Percentiles rank a stretch among this genome's conserved stretches.
phyloP scores from a whole-genome alignment of 1,284 basidiomycete species.

The Taiwanofungus camphoratus region DNA sequence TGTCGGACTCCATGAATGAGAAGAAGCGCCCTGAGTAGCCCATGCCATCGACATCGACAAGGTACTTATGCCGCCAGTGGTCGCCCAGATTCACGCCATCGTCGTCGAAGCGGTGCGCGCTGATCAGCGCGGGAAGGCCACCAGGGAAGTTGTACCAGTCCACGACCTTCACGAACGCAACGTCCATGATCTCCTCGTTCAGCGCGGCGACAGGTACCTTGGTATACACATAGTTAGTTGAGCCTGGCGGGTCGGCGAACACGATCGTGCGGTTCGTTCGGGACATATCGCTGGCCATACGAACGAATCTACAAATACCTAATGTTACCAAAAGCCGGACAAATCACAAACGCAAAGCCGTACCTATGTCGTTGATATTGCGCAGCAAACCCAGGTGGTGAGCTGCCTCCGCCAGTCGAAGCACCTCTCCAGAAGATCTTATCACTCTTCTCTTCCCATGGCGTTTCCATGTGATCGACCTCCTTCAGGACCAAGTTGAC shows the following conservation, averaged over 20 bases:
- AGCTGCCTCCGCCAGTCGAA: conserved; percentile 87
- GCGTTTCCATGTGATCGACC: conserved; percentile 76
- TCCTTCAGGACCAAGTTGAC: conserved; percentile 64
- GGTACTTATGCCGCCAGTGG: conserved; percentile 91
- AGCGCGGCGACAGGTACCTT: conserved; percentile 57
- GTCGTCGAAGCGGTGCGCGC: conserved; percentile 70
- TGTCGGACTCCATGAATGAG: conserved; percentile 82
- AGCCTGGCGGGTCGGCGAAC: conserved; percentile 66
- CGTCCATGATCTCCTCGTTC: conserved; percentile 83
- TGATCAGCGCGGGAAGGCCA: conserved; percentile 66
- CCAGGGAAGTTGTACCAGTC: conserved; percentile 71
- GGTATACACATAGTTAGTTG: conserved; percentile 54
- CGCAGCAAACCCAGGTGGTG: conserved; percentile 77
- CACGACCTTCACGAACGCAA: conserved; percentile 79
- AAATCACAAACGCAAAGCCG: conserved; percentile 16
- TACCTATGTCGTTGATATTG: conserved; percentile 87
- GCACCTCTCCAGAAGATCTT: conserved; percentile 85
- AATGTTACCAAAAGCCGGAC: neutral
- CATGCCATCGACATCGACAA: conserved; percentile 91
- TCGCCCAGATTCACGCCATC: conserved; percentile 75
- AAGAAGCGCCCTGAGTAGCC: conserved; percentile 90
- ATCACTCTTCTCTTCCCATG: conserved; percentile 74
- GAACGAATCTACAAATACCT: conserved; percentile 53
- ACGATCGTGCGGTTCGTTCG: conserved; percentile 62
- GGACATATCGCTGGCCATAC: conserved; percentile 65